Base-by-base conservation (phyloP, 1,284 basidiomycete species). In the Boletellus dicymbophilus region DNA sequence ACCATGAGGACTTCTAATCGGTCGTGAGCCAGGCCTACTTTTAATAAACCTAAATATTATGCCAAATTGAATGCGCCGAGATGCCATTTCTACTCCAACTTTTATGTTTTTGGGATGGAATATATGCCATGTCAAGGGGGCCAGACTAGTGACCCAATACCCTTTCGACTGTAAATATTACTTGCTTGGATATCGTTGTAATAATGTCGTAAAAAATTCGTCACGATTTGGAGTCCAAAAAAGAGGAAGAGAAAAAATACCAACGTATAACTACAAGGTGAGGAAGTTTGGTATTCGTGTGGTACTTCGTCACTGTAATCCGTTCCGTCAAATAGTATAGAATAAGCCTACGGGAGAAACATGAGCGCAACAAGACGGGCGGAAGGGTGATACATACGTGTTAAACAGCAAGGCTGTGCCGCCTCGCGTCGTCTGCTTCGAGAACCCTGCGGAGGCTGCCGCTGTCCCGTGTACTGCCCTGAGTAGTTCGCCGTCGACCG, bases 401-500 rank as follows among this genome's bases (percentile, higher is more conserved):
- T 67, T 44, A 70, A 41, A 70, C 54, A 22, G 68, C 65, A 27
- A 68, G 49, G 36, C 67, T 69, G 44, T 69, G 65, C 34, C 69
- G 57, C 44, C 68, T 51, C 15, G 62, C 62, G 23, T 70, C 66
- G 46, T 67, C 68, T 22, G 51, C 63, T 46, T 69, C 68, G 37
- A 67, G 63, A 22, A 58, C 62, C 49, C 51, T 54, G 40, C 65
- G 65, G 33, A 60, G 55, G 38, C 59, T 65, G 22, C 26, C 57
- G 36, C 64, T 67, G 26, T 61, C 63, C 40, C 53, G 56, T 4
- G 52, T 31, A 10, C 43, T 22, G n/a, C 43, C 31, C 36, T 71
- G 69, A 37, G 62, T 44, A 48, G 71, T 73, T 31, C 78, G 77
- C 58, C 82, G 72, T 50, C 85, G 70, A n/a, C 77, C 76, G 22